Conservation (phyloP, 306 rosid species). For the Adenanthera pavonina region DNA sequence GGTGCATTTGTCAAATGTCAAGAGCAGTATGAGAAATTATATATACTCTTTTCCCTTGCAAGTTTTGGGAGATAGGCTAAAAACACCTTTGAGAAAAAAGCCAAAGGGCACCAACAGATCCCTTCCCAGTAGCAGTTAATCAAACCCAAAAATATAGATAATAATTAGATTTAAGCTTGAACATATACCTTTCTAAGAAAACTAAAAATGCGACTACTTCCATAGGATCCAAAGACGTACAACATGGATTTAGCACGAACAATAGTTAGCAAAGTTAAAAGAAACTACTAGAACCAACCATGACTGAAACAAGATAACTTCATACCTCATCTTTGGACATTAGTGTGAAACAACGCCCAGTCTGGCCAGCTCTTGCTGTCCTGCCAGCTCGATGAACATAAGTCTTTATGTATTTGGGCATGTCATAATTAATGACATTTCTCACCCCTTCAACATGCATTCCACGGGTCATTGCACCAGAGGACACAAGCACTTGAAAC, state of each 20-base stretch:
- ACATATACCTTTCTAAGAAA: background rate
- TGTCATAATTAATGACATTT: conserved; percentile 83
- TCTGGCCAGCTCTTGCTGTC: conserved; percentile 93
- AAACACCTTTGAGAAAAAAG: background rate
- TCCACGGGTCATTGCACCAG: conserved; percentile 98
- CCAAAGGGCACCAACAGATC: background rate
- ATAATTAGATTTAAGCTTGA: background rate
- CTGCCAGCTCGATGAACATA: conserved; percentile 94
- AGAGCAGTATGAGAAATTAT: conserved; percentile 6
- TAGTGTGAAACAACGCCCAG: conserved; percentile 88
- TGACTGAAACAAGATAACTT: conserved; percentile 31
- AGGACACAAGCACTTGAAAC: conserved; percentile 87
- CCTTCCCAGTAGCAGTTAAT: background rate
- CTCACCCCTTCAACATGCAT: conserved; percentile 94
- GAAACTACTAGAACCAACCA: background rate
- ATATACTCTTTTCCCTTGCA: background rate
- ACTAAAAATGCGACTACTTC: conserved; percentile 10
- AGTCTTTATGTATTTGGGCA: conserved; percentile 81
- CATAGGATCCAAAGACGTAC: conserved; percentile 11
- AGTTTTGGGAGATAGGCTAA: background rate
- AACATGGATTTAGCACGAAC: conserved; percentile 20
- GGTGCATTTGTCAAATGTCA: background rate
- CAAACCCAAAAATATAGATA: conserved; percentile 1
- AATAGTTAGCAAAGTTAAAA: background rate
- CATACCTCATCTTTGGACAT: conserved; percentile 76